Conservation (phyloP, 192 early-diverging fungal species). For the Backusella luteola region DNA sequence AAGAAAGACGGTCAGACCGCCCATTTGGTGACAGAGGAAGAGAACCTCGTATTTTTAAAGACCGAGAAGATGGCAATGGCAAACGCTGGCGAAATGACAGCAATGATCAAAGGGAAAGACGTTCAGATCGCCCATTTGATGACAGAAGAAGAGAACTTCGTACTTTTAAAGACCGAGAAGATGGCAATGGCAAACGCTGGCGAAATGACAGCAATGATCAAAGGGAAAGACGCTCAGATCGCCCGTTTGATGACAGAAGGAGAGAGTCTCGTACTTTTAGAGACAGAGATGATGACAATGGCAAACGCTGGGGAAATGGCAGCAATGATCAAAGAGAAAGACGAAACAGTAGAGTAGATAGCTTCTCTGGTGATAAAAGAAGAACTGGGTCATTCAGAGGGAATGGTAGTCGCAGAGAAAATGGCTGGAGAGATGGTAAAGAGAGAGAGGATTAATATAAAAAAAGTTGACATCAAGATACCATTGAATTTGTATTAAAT, state of each 20-base stretch:
- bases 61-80: not conserved
- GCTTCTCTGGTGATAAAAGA: not conserved
- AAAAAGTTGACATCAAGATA: too few relatives aligned
- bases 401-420: not conserved
- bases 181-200: not conserved
- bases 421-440: not conserved
- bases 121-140: not conserved
- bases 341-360: not conserved
- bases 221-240: not conserved
- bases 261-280: not conserved
- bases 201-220: not conserved
- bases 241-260: not conserved
- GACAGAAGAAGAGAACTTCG: not conserved
- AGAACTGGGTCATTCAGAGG: not conserved
- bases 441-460: not conserved
- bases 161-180: not conserved
- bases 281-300: not conserved
- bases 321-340: not conserved
- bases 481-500: too few relatives aligned
- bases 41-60: not conserved
- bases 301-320: not conserved
- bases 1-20: not conserved
- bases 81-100: not conserved
- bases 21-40: not conserved
- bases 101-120: not conserved